These are phyloP conservation scores for Heterobasidion parviporum DNA, from an alignment of 1,284 basidiomycete species.

Conservation along the genomic window DNA sequence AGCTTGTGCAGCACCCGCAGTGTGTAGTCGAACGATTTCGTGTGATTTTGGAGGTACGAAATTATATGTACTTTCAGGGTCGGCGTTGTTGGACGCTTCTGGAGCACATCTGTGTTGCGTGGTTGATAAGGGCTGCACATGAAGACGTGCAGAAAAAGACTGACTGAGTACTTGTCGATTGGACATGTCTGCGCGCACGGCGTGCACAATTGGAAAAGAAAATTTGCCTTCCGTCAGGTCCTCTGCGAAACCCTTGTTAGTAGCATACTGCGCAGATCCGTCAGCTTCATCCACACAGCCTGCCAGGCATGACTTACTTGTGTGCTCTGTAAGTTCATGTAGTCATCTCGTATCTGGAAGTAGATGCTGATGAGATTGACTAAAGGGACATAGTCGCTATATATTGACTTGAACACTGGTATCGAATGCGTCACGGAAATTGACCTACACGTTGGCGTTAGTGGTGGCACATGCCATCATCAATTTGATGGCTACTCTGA, in stretches of 20 bases:
- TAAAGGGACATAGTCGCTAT: slow-evolving; percentile 83
- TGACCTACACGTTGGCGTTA: slow-evolving; percentile 51
- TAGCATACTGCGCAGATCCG: slow-evolving; percentile 58
- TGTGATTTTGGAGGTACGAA: slow-evolving; percentile 63
- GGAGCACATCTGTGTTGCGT: slow-evolving; percentile 62
- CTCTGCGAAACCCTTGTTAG: slow-evolving; percentile 93
- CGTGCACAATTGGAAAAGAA: slow-evolving; percentile 90
- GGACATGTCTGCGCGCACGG: slow-evolving; percentile 65
- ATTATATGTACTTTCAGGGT: slow-evolving; percentile 78
- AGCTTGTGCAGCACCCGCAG: slow-evolving; percentile 49
- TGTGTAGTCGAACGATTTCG: slow-evolving; percentile 74
- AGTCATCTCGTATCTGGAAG: slow-evolving; percentile 97
- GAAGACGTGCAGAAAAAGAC: slow-evolving; percentile 19
- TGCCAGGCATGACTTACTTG: slow-evolving; percentile 40
- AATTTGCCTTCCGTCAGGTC: slow-evolving; percentile 96
- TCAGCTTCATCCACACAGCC: not conserved
- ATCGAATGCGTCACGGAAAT: not conserved
- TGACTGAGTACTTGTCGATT: slow-evolving; percentile 79
- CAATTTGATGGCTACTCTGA: slow-evolving; percentile 88
- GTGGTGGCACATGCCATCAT: slow-evolving; percentile 86
- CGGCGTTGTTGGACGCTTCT: slow-evolving; percentile 77
- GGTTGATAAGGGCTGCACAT: too few relatives aligned
- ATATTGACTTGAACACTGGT: not conserved
- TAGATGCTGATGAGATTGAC: slow-evolving; percentile 92
- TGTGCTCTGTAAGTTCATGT: slow-evolving; percentile 89